These are phyloP conservation scores for Acacia acuminata DNA, from an alignment of 306 rosid species.

Conservation along the genomic window DNA sequence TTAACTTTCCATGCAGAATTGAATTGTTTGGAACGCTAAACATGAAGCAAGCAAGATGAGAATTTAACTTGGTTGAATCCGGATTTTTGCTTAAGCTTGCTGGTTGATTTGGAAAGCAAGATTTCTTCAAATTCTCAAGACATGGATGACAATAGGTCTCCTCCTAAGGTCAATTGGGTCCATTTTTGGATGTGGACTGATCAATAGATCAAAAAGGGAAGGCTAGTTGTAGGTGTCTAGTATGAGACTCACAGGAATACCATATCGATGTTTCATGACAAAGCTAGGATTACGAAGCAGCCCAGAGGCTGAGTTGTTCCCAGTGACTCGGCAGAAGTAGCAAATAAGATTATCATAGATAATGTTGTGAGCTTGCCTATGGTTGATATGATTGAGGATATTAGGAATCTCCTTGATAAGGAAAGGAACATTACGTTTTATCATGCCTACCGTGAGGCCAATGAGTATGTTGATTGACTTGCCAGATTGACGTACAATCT, in stretches of 20 bases:
- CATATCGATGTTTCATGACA: background rate
- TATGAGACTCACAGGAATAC: background rate
- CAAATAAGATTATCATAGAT: background rate
- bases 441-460: background rate
- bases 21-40: background rate
- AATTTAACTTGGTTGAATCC: background rate
- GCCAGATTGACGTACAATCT: too few species aligned
- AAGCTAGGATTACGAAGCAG: background rate
- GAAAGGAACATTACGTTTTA: background rate
- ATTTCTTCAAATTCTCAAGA: background rate
- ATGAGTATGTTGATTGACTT: too few species aligned
- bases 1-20: background rate
- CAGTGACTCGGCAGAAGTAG: background rate
- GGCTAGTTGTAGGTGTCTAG: background rate
- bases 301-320: background rate
- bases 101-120: background rate
- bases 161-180: background rate
- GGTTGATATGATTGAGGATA: background rate
- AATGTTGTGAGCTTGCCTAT: background rate
- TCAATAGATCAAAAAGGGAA: background rate
- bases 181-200: background rate
- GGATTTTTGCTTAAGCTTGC: background rate
- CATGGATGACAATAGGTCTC: background rate
- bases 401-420: background rate
- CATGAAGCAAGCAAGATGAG: background rate